Conservation (phyloP, 768 basidiomycete species). For the Boletus rubropictus region DNA sequence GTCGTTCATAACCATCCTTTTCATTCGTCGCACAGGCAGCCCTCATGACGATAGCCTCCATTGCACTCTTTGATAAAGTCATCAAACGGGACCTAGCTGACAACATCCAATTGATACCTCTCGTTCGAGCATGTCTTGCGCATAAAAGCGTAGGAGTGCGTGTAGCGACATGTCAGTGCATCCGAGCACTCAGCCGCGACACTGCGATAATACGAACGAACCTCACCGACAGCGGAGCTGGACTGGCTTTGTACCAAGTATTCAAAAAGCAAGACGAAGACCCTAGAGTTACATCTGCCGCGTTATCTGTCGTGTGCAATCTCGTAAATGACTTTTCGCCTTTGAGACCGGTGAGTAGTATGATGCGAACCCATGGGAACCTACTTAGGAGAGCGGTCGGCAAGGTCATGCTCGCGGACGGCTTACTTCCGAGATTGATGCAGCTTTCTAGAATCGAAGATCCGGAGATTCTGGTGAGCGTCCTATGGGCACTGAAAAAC, state of each 20-base stretch:
- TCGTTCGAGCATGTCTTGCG: slow-evolving; percentile 48
- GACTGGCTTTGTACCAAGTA: slow-evolving; percentile 61
- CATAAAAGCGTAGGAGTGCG: slow-evolving; percentile 71
- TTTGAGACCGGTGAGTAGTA: slow-evolving; percentile 52
- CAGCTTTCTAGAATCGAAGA: slow-evolving; percentile 51
- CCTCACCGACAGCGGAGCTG: slow-evolving; percentile 77
- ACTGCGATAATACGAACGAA: slow-evolving; percentile 79
- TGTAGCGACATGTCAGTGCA: slow-evolving; percentile 82
- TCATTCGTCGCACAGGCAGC: slow-evolving; percentile 44
- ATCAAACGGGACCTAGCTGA: slow-evolving; percentile 67
- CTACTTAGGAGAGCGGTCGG: slow-evolving; percentile 1
- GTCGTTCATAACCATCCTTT: background rate
- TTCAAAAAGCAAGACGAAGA: slow-evolving; percentile 57
- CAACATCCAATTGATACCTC: slow-evolving; percentile 46
- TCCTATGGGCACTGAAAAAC: slow-evolving; percentile 87
- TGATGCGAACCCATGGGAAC: background rate
- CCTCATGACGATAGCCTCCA: slow-evolving; percentile 66
- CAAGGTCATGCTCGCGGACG: slow-evolving; percentile 63
- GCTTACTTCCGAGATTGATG: slow-evolving; percentile 59
- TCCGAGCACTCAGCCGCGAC: slow-evolving; percentile 73
- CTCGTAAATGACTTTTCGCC: slow-evolving; percentile 85
- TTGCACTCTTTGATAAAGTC: slow-evolving; percentile 68
- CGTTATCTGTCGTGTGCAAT: slow-evolving; percentile 75
- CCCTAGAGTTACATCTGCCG: slow-evolving; percentile 62
- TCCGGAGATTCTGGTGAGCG: slow-evolving; percentile 55